Evolutionary conservation across 306 rosid species (phyloP).

Genomic region (Alnus rubra): DNA sequence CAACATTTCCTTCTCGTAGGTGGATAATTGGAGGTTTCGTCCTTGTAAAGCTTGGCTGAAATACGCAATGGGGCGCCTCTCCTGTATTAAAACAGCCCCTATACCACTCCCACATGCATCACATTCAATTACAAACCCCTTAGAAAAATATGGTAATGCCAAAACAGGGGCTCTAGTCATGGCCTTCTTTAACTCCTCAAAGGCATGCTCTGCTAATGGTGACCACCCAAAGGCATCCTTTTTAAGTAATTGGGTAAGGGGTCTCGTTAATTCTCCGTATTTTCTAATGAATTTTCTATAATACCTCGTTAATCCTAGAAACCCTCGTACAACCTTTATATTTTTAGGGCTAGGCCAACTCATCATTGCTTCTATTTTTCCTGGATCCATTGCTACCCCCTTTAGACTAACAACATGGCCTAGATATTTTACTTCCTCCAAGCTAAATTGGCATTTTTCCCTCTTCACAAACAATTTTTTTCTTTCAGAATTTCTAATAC

Average conservation of each 20-base stretch:
- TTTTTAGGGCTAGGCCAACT: not conserved
- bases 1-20: not conserved
- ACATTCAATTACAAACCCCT: not conserved
- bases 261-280: not conserved
- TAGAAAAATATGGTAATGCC: not conserved
- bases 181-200: not conserved
- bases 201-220: not conserved
- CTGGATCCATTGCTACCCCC: not conserved
- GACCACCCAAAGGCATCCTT: not conserved
- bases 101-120: not conserved
- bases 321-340: not conserved
- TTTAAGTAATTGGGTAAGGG: not conserved
- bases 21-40: not conserved
- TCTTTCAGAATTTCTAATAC: fast-evolving
- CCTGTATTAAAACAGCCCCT: not conserved
- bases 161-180: not conserved
- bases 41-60: not conserved
- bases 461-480: not conserved
- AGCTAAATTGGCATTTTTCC: not conserved
- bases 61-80: not conserved
- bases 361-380: not conserved
- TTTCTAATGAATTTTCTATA: not conserved
- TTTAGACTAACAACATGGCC: not conserved
- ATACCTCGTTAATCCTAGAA: not conserved
- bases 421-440: not conserved